Percentiles rank a stretch among this genome's conserved stretches.
phyloP scores from a whole-genome alignment of 2,329 filamentous ascomycete genomes.

The Paraconiothyrium brasiliense region DNA sequence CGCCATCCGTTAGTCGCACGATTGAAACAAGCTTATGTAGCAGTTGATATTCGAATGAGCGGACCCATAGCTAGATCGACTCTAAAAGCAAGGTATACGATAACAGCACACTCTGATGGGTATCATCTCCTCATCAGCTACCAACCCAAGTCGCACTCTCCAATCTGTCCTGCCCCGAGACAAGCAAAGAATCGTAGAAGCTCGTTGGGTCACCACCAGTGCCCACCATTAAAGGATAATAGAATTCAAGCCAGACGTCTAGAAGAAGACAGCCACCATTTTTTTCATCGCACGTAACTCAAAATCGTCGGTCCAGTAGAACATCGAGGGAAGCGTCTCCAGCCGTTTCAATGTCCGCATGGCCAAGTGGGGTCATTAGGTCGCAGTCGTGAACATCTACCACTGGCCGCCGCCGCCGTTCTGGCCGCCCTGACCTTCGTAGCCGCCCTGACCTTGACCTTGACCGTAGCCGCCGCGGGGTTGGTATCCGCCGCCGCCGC shows the following conservation, averaged over 20 bases:
- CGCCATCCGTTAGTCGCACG: constrained; percentile 7
- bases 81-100: constrained; percentile 36
- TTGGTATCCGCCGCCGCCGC: constrained; percentile 33
- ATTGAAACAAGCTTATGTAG: background rate
- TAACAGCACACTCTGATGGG: constrained; percentile 50
- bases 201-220: constrained; percentile 35
- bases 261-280: constrained; percentile 31
- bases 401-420: constrained; percentile 40
- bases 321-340: constrained; percentile 9
- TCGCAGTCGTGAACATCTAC: constrained; percentile 32
- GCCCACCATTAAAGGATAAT: constrained; percentile 37
- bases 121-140: constrained; percentile 52
- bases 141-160: constrained; percentile 38
- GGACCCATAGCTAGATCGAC: constrained; percentile 31
- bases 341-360: constrained; percentile 10
- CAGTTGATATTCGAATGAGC: constrained; percentile 25
- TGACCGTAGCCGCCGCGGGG: constrained; percentile 30
- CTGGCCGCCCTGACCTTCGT: constrained; percentile 40
- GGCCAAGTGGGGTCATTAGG: background rate
- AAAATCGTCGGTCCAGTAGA: constrained; percentile 5
- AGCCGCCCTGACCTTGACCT: constrained; percentile 34
- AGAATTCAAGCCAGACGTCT: constrained; percentile 29
- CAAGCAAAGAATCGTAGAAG: constrained; percentile 38
- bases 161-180: constrained; percentile 37
- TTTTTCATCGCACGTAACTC: constrained; percentile 12